phyloP scores from a whole-genome alignment of 208 protist genomes.

The Crithidia brevicula region DNA sequence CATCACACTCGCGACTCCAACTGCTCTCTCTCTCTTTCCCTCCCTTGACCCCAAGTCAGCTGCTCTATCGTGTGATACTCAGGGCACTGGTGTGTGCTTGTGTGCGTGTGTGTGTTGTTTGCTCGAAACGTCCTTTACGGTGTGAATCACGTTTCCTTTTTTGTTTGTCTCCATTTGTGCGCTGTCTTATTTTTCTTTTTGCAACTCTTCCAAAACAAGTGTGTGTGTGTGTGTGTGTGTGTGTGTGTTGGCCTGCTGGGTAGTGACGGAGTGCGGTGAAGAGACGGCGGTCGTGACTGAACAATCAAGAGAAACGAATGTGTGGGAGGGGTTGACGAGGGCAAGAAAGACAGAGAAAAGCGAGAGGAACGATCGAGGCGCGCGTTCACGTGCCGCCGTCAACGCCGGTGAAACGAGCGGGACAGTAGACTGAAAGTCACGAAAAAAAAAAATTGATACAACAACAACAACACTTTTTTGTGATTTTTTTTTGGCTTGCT shows the following conservation, averaged over 20 bases:
- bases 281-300: too few relatives aligned
- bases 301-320: not conserved
- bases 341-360: not conserved
- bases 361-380: not conserved
- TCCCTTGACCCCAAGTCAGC: too few relatives aligned
- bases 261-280: too few relatives aligned
- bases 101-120: not conserved
- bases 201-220: not conserved
- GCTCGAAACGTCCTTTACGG: too few relatives aligned
- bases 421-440: not conserved
- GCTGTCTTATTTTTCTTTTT: not conserved
- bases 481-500: not conserved
- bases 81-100: too few relatives aligned
- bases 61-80: too few relatives aligned
- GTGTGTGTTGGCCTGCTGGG: too few relatives aligned
- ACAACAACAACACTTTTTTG: not conserved
- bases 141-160: too few relatives aligned
- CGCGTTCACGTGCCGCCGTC: not conserved
- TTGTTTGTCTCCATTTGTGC: not conserved
- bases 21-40: too few relatives aligned
- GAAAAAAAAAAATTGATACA: too few relatives aligned
- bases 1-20: too few relatives aligned
- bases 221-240: constrained; percentile 3
- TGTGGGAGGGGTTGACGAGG: not conserved
- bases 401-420: constrained; percentile 9